A percentile compares a stretch with the other conserved stretches of the same genome.
Evolutionary conservation across 1,139 yeast species (phyloP).

Genomic region (Pichia sp.): DNA sequence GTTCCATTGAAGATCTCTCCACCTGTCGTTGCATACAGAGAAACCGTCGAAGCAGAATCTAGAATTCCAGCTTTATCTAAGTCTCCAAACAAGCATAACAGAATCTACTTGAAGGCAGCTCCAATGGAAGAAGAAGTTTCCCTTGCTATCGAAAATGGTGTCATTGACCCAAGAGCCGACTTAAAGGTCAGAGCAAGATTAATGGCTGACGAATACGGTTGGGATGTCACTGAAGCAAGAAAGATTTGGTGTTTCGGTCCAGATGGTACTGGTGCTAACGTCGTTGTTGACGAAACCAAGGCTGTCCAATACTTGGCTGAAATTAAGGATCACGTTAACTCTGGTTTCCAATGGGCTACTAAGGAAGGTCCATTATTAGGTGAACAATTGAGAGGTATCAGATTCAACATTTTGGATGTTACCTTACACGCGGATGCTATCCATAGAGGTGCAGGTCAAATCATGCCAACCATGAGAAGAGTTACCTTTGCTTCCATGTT

Average conservation of each 20-base stretch:
- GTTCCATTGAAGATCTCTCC: conserved; percentile 96
- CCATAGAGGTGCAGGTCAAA: conserved; percentile 99
- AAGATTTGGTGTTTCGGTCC: conserved; percentile 99
- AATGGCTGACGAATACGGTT: conserved; percentile 98
- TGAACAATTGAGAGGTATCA: conserved; percentile 92
- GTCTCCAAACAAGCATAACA: conserved; percentile 99
- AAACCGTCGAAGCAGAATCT: conserved; percentile 91
- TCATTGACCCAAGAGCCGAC: conserved; percentile 93
- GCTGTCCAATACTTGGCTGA: conserved; percentile 99
- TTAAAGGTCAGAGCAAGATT: conserved; percentile 99
- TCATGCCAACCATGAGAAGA: conserved; percentile 99
- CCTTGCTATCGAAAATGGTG: conserved; percentile 88
- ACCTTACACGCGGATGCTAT: conserved; percentile 99
- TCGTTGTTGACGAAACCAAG: conserved; percentile 99
- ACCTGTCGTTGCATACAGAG: conserved; percentile 99
- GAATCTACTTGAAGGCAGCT: conserved; percentile 96
- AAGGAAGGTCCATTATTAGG: conserved; percentile 99
- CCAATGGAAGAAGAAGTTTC: conserved; percentile 94
- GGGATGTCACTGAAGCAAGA: conserved; percentile 99
- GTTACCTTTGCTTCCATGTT: conserved; percentile 97
- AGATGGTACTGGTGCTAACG: conserved; percentile 98
- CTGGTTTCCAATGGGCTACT: conserved; percentile 99
- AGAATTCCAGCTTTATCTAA: conserved; percentile 95
- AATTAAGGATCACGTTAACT: conserved; percentile 99
- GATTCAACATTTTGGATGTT: conserved; percentile 98